Conservation (phyloP, 1,284 basidiomycete species). For the Cryptococcus sp. region DNA sequence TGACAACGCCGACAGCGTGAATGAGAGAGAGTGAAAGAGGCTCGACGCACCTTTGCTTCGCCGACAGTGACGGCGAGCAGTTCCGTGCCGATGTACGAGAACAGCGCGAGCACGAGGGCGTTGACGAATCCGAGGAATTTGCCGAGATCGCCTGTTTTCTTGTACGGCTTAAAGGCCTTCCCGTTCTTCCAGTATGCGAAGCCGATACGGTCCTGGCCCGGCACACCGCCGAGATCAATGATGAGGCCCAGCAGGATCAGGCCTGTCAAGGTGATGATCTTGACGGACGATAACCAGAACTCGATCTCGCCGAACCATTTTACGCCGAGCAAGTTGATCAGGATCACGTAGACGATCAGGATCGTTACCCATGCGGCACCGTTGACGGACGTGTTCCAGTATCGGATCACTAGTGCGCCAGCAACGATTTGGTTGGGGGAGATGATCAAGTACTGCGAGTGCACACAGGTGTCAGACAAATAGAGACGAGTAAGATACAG, state of each 20-base stretch:
- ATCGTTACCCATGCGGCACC: slow-evolving; percentile 51
- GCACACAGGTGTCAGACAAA: not conserved
- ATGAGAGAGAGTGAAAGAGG: not conserved
- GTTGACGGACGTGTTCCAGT: slow-evolving; percentile 41
- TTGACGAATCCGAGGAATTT: slow-evolving; percentile 47
- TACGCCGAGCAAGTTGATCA: slow-evolving; percentile 56
- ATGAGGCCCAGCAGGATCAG: slow-evolving; percentile 60
- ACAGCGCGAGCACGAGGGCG: slow-evolving; percentile 55
- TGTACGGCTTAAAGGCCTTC: slow-evolving; percentile 16
- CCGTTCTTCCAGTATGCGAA: slow-evolving; percentile 56
- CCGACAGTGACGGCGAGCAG: slow-evolving; percentile 58
- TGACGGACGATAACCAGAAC: slow-evolving; percentile 64
- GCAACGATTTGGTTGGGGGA: slow-evolving; percentile 55
- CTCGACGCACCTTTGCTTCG: slow-evolving; percentile 43
- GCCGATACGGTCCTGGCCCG: slow-evolving; percentile 47
- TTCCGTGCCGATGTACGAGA: slow-evolving; percentile 66
- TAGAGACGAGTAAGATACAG: no score
- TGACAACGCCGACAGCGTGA: slow-evolving; percentile 9
- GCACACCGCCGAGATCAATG: slow-evolving; percentile 58
- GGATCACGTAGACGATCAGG: slow-evolving; percentile 46
- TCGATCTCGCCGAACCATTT: slow-evolving; percentile 55
- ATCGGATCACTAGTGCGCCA: slow-evolving; percentile 48
- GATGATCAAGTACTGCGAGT: slow-evolving; percentile 50
- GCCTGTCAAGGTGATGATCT: slow-evolving; percentile 71
- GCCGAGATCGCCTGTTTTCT: slow-evolving; percentile 12